Base-by-base conservation (phyloP, 192 early-diverging fungal genomes). In the Coemansia sp. region DNA sequence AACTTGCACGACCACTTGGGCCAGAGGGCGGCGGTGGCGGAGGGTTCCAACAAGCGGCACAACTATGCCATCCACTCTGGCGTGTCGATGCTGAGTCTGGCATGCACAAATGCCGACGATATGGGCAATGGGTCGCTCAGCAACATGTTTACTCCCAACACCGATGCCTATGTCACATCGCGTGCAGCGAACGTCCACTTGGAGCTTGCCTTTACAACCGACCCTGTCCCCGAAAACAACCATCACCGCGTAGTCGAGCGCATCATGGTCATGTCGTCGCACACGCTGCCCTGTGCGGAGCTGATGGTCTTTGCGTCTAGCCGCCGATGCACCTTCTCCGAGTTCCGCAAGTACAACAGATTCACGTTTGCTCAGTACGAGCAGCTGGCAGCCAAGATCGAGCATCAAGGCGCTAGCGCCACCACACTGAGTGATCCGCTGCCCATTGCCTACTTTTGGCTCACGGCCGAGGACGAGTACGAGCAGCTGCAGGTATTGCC, bases 381-480 rank as follows among this genome's bases (percentile, higher is more conserved):
- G 38, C n/a, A 46, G 41, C 37, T 76, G 45, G 43, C 51, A 1
- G 32, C 26, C 7, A 9, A 16, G 3, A 33, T 65, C 3, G n/a
- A n/a, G n/a, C n/a, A n/a, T n/a, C n/a, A n/a, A n/a, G 46, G 17
- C 17, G 19, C 14, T 17, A 40, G 36, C 21, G 6, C 12, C 28
- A 34, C 8, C 25, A 17, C 5, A 5, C 35, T 3, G 25, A 20
- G 2, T 3, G 74, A 63, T 10, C 67, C 62, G 20, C 18, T 56
- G 41, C 74, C 74, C 18, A 59, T 76, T 14, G 74, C 74, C n/a
- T 70, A 70, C 45, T 70, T 69, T 41, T 64, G 74, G 62, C 63
- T 70, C 5, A 21, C 51, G 35, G 27, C 41, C 18, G 74, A 76
- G 42, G 63, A 66, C 8, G 37, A 51, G 28, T 76, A 62, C 50